These are phyloP conservation scores for Pseudogymnoascus sp. DNA, from an alignment of 2,329 filamentous ascomycete species.

Conservation along the genomic window DNA sequence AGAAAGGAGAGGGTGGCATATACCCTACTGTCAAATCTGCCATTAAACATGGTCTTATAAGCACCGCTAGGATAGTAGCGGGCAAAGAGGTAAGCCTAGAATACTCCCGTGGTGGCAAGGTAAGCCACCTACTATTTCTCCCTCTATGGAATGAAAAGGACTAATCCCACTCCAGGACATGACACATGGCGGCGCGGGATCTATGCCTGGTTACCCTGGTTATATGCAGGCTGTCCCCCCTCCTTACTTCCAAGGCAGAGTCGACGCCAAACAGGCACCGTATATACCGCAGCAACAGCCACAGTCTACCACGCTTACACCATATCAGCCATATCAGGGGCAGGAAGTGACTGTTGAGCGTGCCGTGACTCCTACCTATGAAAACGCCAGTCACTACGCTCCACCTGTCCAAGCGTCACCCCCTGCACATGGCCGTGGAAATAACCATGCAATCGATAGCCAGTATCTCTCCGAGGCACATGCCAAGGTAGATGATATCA, in stretches of 20 bases:
- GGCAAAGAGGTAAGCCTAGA: not conserved
- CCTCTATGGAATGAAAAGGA: not conserved
- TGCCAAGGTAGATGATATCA: not conserved
- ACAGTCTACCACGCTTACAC: too few relatives aligned
- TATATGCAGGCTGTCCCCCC: not conserved
- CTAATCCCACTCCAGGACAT: not conserved
- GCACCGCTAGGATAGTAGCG: slow-evolving; percentile 6
- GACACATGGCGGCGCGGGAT: not conserved
- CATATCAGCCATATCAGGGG: not conserved
- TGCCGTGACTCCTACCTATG: not conserved
- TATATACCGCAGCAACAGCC: not conserved
- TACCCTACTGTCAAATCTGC: slow-evolving; percentile 7
- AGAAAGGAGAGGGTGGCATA: slow-evolving; percentile 4
- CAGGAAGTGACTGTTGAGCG: not conserved
- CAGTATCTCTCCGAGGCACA: not conserved
- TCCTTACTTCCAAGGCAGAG: not conserved
- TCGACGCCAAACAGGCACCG: not conserved
- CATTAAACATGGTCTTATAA: not conserved
- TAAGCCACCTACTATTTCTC: not conserved
- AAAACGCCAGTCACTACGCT: not conserved
- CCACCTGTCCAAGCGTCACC: not conserved
- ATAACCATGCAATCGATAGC: not conserved
- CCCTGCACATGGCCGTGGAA: not conserved
- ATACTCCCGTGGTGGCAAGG: not conserved
- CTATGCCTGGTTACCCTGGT: not conserved